Conservation (phyloP, 495 filamentous ascomycete species). For the Penicillium bovifimosum region DNA sequence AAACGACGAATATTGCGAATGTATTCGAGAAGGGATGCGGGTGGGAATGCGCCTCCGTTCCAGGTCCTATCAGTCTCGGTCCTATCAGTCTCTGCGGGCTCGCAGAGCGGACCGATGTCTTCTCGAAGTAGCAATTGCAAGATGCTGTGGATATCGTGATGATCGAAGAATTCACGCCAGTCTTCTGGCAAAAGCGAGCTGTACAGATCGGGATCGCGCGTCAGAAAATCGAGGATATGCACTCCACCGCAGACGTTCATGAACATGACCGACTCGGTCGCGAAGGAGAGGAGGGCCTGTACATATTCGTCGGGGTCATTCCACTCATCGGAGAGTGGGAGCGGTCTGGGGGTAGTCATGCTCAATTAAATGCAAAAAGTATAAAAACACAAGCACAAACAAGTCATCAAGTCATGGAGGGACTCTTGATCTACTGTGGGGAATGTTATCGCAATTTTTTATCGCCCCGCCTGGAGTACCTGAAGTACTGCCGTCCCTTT, state of each 20-base stretch:
- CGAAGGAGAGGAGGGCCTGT: conserved; percentile 69
- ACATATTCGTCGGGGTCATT: conserved; percentile 67
- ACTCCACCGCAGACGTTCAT: conserved; percentile 87
- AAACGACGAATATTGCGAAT: conserved; percentile 67
- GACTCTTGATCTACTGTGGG: neutral
- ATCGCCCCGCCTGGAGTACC: neutral
- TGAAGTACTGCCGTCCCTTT: neutral
- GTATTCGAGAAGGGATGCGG: conserved; percentile 65
- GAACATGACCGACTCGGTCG: conserved; percentile 69
- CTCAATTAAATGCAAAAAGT: neutral
- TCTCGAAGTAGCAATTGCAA: conserved; percentile 74
- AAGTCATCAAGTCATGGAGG: neutral
- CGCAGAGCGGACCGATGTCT: conserved; percentile 35
- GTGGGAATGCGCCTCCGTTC: conserved; percentile 53
- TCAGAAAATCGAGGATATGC: conserved; percentile 94
- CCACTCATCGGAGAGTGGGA: conserved; percentile 57
- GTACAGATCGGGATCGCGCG: conserved; percentile 74
- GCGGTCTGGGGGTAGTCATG: conserved; percentile 30
- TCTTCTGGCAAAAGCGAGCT: conserved; percentile 65
- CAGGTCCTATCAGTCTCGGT: conserved; percentile 25
- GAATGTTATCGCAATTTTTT: conserved; percentile 5
- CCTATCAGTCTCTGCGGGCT: neutral
- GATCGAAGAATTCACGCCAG: conserved; percentile 74
- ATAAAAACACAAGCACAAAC: neutral
- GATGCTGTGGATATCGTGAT: conserved; percentile 63